Base-by-base conservation (phyloP, 495 filamentous ascomycete genomes). In the Tricharina praecox region DNA sequence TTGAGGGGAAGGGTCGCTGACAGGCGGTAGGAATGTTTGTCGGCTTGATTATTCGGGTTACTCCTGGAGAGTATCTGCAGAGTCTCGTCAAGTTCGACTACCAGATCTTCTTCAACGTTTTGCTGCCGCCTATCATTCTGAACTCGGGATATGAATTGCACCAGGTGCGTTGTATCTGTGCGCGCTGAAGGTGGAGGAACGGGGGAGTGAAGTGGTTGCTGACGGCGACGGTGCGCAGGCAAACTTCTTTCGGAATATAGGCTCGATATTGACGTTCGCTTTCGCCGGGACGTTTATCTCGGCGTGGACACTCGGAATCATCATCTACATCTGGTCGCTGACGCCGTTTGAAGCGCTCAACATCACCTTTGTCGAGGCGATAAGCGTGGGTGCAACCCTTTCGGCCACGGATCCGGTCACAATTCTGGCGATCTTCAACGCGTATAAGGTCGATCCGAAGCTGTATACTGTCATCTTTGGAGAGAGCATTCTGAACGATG, bases 241-340 rank as follows among this genome's bases (percentile, higher is more conserved):
- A 48, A 96, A 96, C 67, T 96, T 96, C 69, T 96, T 96, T 63
- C 82, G 92, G 45, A 93, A 96, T 60, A 93, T 96, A 50, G 92
- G 90, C 34, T 92, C 85, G 2, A 97, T 97, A 53, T 70, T 97
- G 45, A 94, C 90, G n/a, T 97, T 97, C 62, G 90, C 90, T 8
- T 97, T 97, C 55, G 86, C 83, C 37, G 90, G 92, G 10, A 96
- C 90, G 11, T 93, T 96, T 62, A 88, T 97, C 48, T 96, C 92
- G 25, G 92, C 90, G 39, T 95, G 24, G 88, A 93, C 23, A 77
- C 96, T 19, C 90, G 85, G 11, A 37, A 62, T 85, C 34, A 75
- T 97, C 37, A 68, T 96, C 36, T 97, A 72, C 66, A 61, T 94
- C 3, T 96, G 92, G 74, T 86, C 87, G 2, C 73, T 76, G 40